These are phyloP conservation scores for Lanmaoa pseudosensibilis DNA, from an alignment of 768 basidiomycete species.

Conservation along the genomic window DNA sequence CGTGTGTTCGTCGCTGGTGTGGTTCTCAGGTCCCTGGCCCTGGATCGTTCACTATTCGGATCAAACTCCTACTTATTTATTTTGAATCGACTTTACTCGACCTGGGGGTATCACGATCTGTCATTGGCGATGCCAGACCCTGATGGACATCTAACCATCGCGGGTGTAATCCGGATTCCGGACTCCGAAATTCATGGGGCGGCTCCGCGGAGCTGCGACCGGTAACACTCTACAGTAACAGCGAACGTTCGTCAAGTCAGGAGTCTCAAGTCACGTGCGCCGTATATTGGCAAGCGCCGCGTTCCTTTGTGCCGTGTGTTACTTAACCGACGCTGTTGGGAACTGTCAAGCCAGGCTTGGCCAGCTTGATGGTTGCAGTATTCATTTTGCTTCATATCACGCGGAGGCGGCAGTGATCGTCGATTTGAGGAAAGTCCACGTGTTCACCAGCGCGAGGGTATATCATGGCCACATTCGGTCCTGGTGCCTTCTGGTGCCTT, in stretches of 20 bases:
- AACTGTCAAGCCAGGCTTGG: not conserved
- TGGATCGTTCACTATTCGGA: not conserved
- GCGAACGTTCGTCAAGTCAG: not conserved
- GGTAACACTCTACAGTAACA: not conserved
- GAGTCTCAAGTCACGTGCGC: not conserved
- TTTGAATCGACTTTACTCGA: not conserved
- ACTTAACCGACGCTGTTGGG: not conserved
- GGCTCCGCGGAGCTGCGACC: not conserved
- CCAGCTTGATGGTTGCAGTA: not conserved
- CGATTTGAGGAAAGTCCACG: conserved; percentile 5
- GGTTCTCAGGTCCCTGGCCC: not conserved
- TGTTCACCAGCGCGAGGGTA: conserved; percentile 4
- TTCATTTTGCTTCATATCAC: not conserved
- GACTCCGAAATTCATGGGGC: not conserved
- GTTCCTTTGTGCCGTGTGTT: not conserved
- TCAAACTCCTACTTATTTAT: not conserved
- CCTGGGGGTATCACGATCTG: not conserved
- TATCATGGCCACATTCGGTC: not conserved
- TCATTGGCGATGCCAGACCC: not conserved
- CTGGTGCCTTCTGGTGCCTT: not conserved
- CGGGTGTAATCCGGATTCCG: not conserved
- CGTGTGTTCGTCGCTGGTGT: not conserved
- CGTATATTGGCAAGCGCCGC: not conserved
- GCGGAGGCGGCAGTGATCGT: not conserved
- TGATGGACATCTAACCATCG: not conserved